Evolutionary conservation across 2,329 filamentous ascomycete species (phyloP).

Genomic region (Onygenales sp.): DNA sequence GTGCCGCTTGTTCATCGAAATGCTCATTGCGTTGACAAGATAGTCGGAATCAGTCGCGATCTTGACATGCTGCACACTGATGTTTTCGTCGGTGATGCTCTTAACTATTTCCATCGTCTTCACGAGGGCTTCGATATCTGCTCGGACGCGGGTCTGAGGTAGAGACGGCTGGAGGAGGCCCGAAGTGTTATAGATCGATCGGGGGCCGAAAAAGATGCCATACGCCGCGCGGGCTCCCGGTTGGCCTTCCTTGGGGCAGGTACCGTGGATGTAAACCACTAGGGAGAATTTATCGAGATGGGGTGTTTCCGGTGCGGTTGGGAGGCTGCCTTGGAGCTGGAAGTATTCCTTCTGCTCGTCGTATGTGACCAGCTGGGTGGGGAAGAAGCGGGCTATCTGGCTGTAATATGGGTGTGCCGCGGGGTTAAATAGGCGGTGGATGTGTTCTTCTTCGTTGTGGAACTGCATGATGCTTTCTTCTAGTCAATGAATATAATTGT

Average conservation of each 20-base stretch:
- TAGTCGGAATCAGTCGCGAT: neutral
- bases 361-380: neutral
- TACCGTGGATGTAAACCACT: neutral
- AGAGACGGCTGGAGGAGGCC: neutral
- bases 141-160: neutral
- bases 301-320: neutral
- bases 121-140: neutral
- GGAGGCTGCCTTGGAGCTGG: neutral
- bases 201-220: neutral
- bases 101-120: neutral
- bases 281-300: neutral
- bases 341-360: neutral
- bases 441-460: neutral
- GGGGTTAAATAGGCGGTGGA: neutral
- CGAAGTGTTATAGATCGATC: neutral
- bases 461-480: neutral
- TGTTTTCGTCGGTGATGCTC: neutral
- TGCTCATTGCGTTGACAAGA: neutral
- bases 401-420: neutral
- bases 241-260: neutral
- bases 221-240: neutral
- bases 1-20: neutral
- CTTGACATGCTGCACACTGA: neutral
- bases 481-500: neutral
- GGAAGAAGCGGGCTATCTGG: neutral